Conservation (phyloP, 2,329 filamentous ascomycete species). For the Hypomyces perniciosus region DNA sequence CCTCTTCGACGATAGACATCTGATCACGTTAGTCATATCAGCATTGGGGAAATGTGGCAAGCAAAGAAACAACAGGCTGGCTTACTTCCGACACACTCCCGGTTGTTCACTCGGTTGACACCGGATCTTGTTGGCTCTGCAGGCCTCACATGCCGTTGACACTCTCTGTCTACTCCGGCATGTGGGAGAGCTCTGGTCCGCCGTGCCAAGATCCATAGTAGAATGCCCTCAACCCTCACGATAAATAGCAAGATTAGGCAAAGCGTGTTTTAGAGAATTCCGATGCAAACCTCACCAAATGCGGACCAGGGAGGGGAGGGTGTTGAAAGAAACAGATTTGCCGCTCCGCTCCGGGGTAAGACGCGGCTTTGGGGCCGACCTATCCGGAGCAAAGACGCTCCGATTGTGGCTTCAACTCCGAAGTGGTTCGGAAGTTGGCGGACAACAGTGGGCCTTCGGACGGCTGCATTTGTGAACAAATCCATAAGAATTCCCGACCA, state of each 20-base stretch:
- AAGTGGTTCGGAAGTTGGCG: constrained; percentile 12
- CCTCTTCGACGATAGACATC: constrained; percentile 46
- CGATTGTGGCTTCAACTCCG: constrained; percentile 9
- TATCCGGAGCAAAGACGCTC: constrained; percentile 14
- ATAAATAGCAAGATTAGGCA: too few species aligned
- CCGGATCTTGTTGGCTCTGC: constrained; percentile 47
- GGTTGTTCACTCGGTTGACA: constrained; percentile 43
- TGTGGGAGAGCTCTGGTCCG: too few species aligned
- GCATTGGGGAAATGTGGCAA: not conserved
- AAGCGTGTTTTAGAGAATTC: too few species aligned
- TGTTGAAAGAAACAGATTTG: too few species aligned
- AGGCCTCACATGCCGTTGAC: constrained; percentile 48
- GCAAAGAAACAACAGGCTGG: not conserved
- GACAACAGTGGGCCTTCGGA: not conserved
- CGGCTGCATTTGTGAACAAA: not conserved
- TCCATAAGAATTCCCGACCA: not conserved
- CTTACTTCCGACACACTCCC: constrained; percentile 47
- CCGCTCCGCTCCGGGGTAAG: too few species aligned
- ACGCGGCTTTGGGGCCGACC: too few species aligned
- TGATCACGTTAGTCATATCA: constrained; percentile 18
- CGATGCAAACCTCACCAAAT: too few species aligned
- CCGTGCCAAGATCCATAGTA: too few species aligned
- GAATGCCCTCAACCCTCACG: too few species aligned
- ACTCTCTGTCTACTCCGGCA: constrained; percentile 16
- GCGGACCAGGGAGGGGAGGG: too few species aligned